Evolutionary conservation across 1,284 basidiomycete species (phyloP).

Genomic region (Xanthoconium separans): DNA sequence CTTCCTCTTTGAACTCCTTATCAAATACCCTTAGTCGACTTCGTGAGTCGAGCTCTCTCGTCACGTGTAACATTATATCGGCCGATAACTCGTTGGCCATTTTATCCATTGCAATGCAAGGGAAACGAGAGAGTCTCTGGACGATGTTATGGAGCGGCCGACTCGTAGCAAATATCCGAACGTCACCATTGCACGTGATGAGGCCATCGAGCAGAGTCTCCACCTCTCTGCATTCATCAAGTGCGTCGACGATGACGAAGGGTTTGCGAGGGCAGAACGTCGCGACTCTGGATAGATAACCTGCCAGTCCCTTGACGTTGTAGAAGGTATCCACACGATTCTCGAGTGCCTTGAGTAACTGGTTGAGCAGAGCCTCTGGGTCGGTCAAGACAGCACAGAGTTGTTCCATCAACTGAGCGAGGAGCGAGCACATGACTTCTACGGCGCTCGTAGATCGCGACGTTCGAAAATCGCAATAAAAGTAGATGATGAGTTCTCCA

Average conservation of each 20-base stretch:
- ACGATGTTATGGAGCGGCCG: conserved; percentile 9
- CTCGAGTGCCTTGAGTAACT: conserved; percentile 1
- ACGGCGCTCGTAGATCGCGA: conserved; percentile 1
- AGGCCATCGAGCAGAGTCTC: conserved; percentile 5
- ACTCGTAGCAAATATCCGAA: conserved; percentile 13
- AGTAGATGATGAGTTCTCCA: conserved; percentile 5
- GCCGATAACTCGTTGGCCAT: conserved; percentile 1
- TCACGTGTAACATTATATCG: conserved; percentile 13
- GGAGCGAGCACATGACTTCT: conserved; percentile 15
- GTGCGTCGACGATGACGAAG: conserved; percentile 7
- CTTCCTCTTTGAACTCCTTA: conserved; percentile 1
- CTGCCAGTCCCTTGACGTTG: no score
- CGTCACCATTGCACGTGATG: background rate
- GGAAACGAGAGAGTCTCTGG: conserved; percentile 2
- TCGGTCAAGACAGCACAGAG: no score
- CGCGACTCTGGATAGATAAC: no score
- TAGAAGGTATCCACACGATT: no score
- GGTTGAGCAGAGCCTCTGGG: conserved; percentile 2
- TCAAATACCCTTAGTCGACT: conserved; percentile 7
- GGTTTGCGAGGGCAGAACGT: conserved; percentile 1
- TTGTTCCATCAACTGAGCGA: conserved; percentile 4
- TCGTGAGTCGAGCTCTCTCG: conserved; percentile 15
- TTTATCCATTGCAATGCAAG: conserved; percentile 5
- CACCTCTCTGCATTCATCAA: conserved; percentile 14
- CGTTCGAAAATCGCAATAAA: conserved; percentile 12